Base-by-base conservation (phyloP, 2,329 filamentous ascomycete species). In the Pestalotiopsis fici region DNA sequence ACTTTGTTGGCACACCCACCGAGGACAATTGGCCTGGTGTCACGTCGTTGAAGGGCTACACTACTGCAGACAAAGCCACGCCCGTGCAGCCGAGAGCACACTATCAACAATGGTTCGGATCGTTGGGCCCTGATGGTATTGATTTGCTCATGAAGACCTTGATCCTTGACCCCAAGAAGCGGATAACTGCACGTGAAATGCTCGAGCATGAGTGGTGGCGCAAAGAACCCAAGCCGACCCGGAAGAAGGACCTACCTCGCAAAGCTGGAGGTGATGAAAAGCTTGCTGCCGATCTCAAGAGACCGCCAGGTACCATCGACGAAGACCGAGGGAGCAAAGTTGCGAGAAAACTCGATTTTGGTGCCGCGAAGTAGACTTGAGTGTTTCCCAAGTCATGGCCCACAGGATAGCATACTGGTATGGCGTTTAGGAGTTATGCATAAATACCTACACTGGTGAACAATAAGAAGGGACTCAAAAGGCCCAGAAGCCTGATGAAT, bases 1-100 rank as follows among this genome's bases (percentile, higher is more conserved):
- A 94, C 75, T 90, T 91, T 65, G 90, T 98, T 70, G 96, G 96
- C 67, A 97, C 94, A 0, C 96, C 96, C 0, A 96, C 90, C 4
- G 96, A 99, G 77, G 93, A 96, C 18, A 95, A 94, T 77, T 99
- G 96, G 96, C 95, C 96, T 0, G 95, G 95, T 31, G 95, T 99
- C 7, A 90, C 90, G 4, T 89, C 89, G 70, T 84, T 99, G 12
- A 89, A 90, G 15, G 91, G 91, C 68, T 99, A 96, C 80, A 88
- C 94, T n/a, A 87, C 92, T 1, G 86, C 91, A 1, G 87, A 88
- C 4, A 82, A 87, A 66, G 79, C 82, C 66, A 85, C 89, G 69
- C 83, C 88, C 73, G 73, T 93, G 79, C 87, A 88, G 69, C 88
- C 89, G 1, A 87, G 88, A 69, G 90, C 92, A 66, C 91, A 91